Evolutionary conservation across 2,329 filamentous ascomycete genomes (phyloP).

Genomic region (Fusarium sp.): DNA sequence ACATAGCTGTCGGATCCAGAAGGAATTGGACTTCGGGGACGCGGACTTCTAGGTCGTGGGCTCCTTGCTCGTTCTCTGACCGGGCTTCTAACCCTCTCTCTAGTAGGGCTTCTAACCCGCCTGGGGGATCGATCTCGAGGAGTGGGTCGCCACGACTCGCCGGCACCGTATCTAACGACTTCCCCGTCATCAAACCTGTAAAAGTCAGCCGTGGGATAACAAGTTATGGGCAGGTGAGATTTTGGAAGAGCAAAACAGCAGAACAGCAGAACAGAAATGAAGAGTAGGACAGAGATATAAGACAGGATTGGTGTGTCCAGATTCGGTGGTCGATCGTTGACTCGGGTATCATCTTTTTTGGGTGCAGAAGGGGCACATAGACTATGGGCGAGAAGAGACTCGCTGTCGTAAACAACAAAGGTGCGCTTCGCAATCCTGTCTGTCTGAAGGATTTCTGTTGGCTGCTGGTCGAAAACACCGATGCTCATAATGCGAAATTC

Average conservation of each 20-base stretch:
- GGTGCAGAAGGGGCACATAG: neutral
- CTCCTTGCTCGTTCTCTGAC: slow-evolving; percentile 48
- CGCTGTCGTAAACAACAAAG: neutral
- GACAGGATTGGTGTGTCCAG: neutral
- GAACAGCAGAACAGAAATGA: slow-evolving; percentile 6
- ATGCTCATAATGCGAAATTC: neutral
- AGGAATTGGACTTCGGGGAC: slow-evolving; percentile 52
- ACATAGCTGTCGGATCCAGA: slow-evolving; percentile 59
- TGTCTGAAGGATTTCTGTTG: neutral
- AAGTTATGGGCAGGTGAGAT: neutral
- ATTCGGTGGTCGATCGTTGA: neutral
- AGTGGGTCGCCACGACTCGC: slow-evolving; percentile 70
- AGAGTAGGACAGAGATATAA: neutral
- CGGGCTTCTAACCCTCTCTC: slow-evolving; percentile 49
- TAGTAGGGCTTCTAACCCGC: slow-evolving; percentile 48
- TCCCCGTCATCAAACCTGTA: slow-evolving; percentile 70
- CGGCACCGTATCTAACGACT: slow-evolving; percentile 70
- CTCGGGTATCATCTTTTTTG: neutral
- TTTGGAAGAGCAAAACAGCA: slow-evolving; percentile 4
- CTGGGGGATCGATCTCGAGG: slow-evolving; percentile 62
- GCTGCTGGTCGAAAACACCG: neutral
- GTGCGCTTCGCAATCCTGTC: neutral
- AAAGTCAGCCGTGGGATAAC: slow-evolving; percentile 20
- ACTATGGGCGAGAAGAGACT: neutral
- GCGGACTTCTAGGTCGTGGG: slow-evolving; percentile 54